Percentiles rank a stretch among this genome's conserved stretches.
phyloP scores from a whole-genome alignment of 345 rosid species.

The Pistacia atlantica region DNA sequence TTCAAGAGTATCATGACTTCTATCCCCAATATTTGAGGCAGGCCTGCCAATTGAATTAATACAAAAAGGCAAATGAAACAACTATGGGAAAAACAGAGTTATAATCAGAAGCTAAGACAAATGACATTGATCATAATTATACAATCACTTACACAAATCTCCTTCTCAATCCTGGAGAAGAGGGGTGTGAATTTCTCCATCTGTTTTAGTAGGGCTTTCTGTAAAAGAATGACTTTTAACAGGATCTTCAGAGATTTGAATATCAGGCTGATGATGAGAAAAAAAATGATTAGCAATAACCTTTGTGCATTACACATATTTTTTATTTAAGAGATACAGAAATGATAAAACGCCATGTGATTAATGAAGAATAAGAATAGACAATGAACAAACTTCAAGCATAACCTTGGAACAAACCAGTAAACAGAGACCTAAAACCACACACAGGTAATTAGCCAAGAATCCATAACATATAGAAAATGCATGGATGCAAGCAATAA shows the following conservation, averaged over 20 bases:
- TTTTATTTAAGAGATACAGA: not conserved
- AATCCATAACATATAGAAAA: not conserved
- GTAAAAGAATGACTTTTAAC: constrained; percentile 35
- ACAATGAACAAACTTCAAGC: not conserved
- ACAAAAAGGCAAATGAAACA: constrained; percentile 9
- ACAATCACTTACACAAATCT: constrained; percentile 64
- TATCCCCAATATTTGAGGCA: constrained; percentile 45
- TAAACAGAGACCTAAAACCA: no score
- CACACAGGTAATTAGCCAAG: not conserved
- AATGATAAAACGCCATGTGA: not conserved
- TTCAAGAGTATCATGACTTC: constrained; percentile 36
- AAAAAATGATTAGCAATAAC: not conserved
- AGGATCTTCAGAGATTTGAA: constrained; percentile 39
- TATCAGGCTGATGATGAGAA: constrained; percentile 41
- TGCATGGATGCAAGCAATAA: not conserved
- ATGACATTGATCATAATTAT: not conserved
- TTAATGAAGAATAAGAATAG: not conserved
- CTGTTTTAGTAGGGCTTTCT: constrained; percentile 39
- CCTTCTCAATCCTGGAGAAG: constrained; percentile 78
- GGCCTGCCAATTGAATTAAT: constrained; percentile 42
- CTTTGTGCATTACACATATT: not conserved
- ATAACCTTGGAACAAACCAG: not conserved
- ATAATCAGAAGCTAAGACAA: constrained; percentile 6
- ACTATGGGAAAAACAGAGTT: not conserved
- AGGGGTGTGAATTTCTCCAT: constrained; percentile 43